Evolutionary conservation across 2,329 filamentous ascomycete species (phyloP).

Genomic region (Neofusicoccum laricinum): DNA sequence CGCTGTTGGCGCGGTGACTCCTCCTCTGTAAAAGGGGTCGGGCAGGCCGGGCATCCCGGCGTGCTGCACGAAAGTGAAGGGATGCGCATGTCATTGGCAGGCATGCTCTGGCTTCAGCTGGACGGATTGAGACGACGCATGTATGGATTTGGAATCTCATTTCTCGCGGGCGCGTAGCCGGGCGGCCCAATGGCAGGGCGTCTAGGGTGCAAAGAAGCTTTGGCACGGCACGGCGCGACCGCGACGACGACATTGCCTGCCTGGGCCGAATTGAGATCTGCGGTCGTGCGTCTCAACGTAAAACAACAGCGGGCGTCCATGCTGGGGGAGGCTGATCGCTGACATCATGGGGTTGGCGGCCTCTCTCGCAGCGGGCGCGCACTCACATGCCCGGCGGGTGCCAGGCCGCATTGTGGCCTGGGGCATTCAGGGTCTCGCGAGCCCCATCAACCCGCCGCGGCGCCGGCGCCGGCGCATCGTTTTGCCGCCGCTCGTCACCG

Average conservation of each 20-base stretch:
- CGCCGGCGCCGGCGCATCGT: neutral
- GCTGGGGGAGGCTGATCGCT: neutral
- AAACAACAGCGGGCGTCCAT: neutral
- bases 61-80: neutral
- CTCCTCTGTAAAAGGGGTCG: neutral
- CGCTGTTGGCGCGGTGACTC: neutral
- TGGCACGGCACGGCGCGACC: neutral
- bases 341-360: neutral
- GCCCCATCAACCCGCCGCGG: neutral
- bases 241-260: neutral
- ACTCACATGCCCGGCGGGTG: neutral
- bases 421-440: neutral
- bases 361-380: too few relatives aligned
- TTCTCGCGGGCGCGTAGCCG: constrained; percentile 6
- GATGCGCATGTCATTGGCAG: constrained; percentile 8
- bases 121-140: neutral
- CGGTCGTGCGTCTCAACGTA: constrained; percentile 6
- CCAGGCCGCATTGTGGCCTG: neutral
- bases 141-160: constrained; percentile 11
- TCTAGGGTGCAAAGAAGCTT: neutral
- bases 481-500: neutral
- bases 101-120: constrained; percentile 3
- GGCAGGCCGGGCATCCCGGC: neutral
- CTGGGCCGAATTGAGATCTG: constrained; percentile 1
- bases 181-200: neutral